These are phyloP conservation scores for Rhizoclosmatium sp. DNA, from an alignment of 192 early-diverging fungal species.

Conservation along the genomic window DNA sequence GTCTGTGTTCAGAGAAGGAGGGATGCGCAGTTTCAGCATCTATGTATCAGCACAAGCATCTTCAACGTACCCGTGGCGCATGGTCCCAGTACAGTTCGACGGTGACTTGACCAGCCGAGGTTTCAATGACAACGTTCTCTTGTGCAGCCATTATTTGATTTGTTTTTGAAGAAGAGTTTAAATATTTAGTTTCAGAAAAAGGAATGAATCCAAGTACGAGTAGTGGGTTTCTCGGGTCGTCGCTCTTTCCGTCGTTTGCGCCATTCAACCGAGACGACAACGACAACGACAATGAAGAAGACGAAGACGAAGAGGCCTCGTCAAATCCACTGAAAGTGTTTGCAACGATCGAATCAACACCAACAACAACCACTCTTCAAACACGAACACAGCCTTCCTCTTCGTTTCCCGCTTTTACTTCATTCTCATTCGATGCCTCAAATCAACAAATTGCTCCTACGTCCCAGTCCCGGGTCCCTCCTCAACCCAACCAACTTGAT, in stretches of 20 bases:
- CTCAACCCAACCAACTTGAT: background rate
- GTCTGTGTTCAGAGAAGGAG: constrained; percentile 33
- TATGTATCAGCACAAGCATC: background rate
- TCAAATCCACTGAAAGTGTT: background rate
- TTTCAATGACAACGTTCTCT: constrained; percentile 47
- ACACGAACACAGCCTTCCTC: background rate
- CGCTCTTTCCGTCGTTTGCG: constrained; percentile 36
- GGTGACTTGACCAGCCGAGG: constrained; percentile 64
- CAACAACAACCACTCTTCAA: constrained; percentile 18
- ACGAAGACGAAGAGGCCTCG: background rate
- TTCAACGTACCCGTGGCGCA: constrained; percentile 60
- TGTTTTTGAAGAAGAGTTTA: background rate
- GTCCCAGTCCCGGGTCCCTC: background rate
- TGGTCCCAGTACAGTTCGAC: constrained; percentile 90
- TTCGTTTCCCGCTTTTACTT: constrained; percentile 6
- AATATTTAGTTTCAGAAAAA: too few relatives aligned
- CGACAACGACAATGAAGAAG: constrained; percentile 12
- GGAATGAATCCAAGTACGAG: background rate
- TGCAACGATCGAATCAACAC: background rate
- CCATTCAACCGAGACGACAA: constrained; percentile 8
- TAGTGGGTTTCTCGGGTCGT: constrained; percentile 34
- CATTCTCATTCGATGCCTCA: constrained; percentile 13
- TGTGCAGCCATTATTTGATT: background rate
- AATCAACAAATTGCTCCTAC: background rate
- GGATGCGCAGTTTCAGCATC: background rate